These are phyloP conservation scores for Solanum lignicaule DNA, from an alignment of 257 asterid genomes.

Conservation along the genomic window DNA sequence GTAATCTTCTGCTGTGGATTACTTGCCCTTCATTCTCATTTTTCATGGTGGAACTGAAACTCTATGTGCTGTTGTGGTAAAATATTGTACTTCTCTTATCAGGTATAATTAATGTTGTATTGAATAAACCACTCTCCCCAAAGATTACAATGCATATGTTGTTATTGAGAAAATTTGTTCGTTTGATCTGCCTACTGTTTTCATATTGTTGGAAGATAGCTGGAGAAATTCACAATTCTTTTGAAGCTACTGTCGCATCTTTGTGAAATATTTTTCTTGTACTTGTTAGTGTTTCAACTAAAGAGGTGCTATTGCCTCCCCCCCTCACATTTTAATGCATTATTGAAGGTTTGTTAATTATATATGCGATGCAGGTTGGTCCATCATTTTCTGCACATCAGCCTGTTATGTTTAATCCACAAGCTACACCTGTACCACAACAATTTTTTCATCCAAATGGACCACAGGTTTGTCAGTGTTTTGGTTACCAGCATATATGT, in stretches of 20 bases:
- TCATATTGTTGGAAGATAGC: neutral
- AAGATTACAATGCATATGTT: neutral
- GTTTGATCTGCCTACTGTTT: neutral
- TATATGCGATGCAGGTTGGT: conserved; percentile 47
- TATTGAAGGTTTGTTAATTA: neutral
- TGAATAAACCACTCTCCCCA: neutral
- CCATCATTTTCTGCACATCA: conserved; percentile 57
- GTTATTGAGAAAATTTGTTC: neutral
- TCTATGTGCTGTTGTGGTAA: neutral
- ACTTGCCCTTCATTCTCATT: neutral
- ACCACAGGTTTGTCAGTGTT: conserved; percentile 61
- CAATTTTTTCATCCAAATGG: conserved; percentile 81
- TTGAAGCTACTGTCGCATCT: neutral
- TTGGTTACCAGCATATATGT: neutral
- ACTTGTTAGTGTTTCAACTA: neutral
- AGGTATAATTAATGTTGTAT: neutral
- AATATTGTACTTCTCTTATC: neutral
- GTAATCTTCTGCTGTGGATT: neutral
- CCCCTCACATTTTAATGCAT: neutral
- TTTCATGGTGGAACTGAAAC: neutral
- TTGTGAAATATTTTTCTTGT: neutral
- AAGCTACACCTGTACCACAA: conserved; percentile 54
- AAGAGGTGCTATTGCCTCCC: neutral
- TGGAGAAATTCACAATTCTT: neutral
- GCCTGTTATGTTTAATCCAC: conserved; percentile 74